Conservation (phyloP, 1,139 yeast species). For the Geotrichum phurueaensis region DNA sequence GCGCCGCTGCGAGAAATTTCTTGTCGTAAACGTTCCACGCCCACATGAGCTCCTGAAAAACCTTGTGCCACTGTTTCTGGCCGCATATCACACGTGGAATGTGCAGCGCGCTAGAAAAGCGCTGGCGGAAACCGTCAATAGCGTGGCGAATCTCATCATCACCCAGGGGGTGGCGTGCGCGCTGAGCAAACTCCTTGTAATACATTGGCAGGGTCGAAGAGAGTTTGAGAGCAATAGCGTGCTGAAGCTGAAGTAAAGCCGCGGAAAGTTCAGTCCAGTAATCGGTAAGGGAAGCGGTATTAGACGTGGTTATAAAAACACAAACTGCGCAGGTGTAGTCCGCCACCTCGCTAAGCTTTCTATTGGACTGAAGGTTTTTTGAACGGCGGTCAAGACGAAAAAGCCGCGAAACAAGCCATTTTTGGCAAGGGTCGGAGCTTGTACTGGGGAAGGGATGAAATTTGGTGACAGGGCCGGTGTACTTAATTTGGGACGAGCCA, state of each 20-base stretch:
- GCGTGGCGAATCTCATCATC: slow-evolving; percentile 21
- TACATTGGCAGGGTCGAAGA: slow-evolving; percentile 17
- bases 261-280: slow-evolving; percentile 29
- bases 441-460: slow-evolving; percentile 15
- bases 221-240: slow-evolving; percentile 18
- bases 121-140: slow-evolving; percentile 23
- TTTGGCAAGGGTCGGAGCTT: not conserved
- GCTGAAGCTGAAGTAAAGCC: slow-evolving; percentile 27
- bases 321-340: slow-evolving; percentile 24
- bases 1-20: not conserved
- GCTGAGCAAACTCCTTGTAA: slow-evolving; percentile 5
- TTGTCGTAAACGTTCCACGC: slow-evolving; percentile 17
- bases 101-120: slow-evolving; percentile 24
- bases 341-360: not conserved
- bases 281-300: slow-evolving; percentile 21
- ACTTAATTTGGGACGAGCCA: slow-evolving; percentile 13
- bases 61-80: slow-evolving; percentile 28
- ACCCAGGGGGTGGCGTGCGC: not conserved
- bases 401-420: slow-evolving; percentile 13
- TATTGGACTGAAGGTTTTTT: not conserved
- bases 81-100: slow-evolving; percentile 32
- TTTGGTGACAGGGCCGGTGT: slow-evolving; percentile 15
- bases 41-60: slow-evolving; percentile 24
- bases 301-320: slow-evolving; percentile 23
- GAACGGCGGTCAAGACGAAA: slow-evolving; percentile 2